Evolutionary conservation across 148 eudicot species (phyloP), one percentile per base, ranked within the genome.

Genomic region (Pouteria glomerata): DNA sequence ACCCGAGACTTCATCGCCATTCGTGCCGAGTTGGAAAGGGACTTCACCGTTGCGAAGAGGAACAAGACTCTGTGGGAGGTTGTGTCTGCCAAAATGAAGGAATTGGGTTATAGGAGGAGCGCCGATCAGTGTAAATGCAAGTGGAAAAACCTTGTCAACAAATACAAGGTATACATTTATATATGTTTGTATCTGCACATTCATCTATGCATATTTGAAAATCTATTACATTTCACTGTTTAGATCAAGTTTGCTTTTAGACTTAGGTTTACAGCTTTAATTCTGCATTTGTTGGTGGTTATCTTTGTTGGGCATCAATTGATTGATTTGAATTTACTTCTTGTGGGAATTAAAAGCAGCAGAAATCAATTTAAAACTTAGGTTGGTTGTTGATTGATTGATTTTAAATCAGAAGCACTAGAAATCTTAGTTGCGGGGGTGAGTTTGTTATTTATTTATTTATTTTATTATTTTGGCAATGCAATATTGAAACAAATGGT

Each of bases 1-100:
- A 87, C 88, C 1, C 44, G 74, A 48, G 88, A 84, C 23, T 79
- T 87, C 60, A 80, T 87, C 11, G 69, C 50, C 50, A 76, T 87
- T 0, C 69, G 90, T 57, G 86, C 78, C 14, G 76, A 78, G 72
- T 77, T 86, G 0, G 87, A 86, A 59, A 52, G 66, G 41, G 75
- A 78, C 8, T 84, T 84, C 59, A 72, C 50, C 14, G 55, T 55
- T 15, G 55, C 82, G 0, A 82, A 87, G 55, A 71, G 88, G 44
- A 82, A 76, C 64, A 82, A 78, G 74, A 59, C 56, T 21, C 31
- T 80, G 18, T 78, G 81, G 85, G 85, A 82, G 51, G 58, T 70
- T 48, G 78, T 73, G 35, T 57, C 80, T 7, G 48, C 34, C 1
- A 76, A 47, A 21, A 79, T 82, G 80, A 79, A 57, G 76, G 83